phyloP scores from a whole-genome alignment of 352 stramenopile genomes.

The Globisporangium lucens region DNA sequence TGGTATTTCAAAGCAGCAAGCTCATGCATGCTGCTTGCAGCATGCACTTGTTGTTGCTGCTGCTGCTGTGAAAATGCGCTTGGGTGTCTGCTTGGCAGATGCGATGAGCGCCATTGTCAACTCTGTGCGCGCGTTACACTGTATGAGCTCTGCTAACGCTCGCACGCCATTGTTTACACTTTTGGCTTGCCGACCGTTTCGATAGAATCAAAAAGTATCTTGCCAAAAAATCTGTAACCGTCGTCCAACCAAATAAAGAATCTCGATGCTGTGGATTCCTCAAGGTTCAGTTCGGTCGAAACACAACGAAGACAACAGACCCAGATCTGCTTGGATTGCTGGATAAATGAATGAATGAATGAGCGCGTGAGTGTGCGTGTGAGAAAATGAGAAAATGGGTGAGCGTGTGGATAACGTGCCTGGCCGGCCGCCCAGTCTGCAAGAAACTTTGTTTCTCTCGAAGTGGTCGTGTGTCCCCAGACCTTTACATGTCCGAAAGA shows the following conservation, averaged over 20 bases:
- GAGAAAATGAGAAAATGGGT: background rate
- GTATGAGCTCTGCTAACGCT: background rate
- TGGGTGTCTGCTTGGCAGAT: background rate
- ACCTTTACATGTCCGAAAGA: background rate
- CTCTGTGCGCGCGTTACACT: background rate
- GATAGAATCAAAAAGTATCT: background rate
- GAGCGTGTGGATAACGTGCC: background rate
- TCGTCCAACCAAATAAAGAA: background rate
- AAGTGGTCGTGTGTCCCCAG: background rate
- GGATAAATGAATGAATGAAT: background rate
- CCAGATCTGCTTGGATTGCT: background rate
- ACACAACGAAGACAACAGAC: background rate
- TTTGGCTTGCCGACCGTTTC: background rate
- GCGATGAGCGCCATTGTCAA: background rate
- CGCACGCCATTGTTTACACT: background rate
- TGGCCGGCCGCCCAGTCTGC: background rate
- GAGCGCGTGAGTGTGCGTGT: background rate
- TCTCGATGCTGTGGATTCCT: background rate
- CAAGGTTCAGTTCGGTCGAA: background rate
- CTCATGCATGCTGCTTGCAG: background rate
- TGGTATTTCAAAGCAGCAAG: background rate
- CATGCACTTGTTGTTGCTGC: background rate
- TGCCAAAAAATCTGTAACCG: background rate
- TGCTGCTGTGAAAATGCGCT: background rate
- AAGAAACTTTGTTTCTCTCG: background rate